Conservation (phyloP, 1,284 basidiomycete species). For the Dichomitus squalens region DNA sequence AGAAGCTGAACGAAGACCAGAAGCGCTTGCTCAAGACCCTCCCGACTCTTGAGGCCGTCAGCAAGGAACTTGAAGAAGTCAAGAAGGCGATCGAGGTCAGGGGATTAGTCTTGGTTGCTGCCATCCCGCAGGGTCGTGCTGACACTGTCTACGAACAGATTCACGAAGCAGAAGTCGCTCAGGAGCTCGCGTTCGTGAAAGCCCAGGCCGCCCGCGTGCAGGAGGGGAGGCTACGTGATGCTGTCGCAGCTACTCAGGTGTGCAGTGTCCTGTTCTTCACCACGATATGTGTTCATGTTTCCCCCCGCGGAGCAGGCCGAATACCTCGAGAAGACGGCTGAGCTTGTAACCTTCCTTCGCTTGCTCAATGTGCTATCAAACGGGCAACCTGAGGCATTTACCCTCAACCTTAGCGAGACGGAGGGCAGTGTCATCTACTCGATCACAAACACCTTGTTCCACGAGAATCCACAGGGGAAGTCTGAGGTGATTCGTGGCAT, state of each 20-base stretch:
- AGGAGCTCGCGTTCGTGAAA: constrained; percentile 54
- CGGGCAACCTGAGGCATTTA: constrained; percentile 46
- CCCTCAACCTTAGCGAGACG: constrained; percentile 47
- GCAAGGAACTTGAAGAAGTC: constrained; percentile 81
- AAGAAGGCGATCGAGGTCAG: constrained; percentile 79
- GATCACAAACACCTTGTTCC: constrained; percentile 54
- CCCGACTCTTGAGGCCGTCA: constrained; percentile 71
- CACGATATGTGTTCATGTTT: background rate
- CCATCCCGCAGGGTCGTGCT: constrained; percentile 1
- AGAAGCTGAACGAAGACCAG: constrained; percentile 85
- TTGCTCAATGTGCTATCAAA: constrained; percentile 60
- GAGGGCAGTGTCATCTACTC: constrained; percentile 59
- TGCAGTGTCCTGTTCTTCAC: constrained; percentile 1
- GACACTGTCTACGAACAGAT: constrained; percentile 39
- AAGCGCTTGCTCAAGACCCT: constrained; percentile 69
- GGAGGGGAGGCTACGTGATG: constrained; percentile 52
- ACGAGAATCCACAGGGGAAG: constrained; percentile 52
- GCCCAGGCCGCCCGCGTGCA: constrained; percentile 57
- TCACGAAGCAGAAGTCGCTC: constrained; percentile 64
- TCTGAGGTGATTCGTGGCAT: constrained; percentile 54
- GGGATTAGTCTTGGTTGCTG: constrained; percentile 22
- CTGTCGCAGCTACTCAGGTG: constrained; percentile 64
- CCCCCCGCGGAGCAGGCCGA: constrained; percentile 36
- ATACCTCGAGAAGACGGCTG: constrained; percentile 43
- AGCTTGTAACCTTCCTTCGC: constrained; percentile 66